Base-by-base conservation (phyloP, 495 filamentous ascomycete species). In the Xylaria cubensis region DNA sequence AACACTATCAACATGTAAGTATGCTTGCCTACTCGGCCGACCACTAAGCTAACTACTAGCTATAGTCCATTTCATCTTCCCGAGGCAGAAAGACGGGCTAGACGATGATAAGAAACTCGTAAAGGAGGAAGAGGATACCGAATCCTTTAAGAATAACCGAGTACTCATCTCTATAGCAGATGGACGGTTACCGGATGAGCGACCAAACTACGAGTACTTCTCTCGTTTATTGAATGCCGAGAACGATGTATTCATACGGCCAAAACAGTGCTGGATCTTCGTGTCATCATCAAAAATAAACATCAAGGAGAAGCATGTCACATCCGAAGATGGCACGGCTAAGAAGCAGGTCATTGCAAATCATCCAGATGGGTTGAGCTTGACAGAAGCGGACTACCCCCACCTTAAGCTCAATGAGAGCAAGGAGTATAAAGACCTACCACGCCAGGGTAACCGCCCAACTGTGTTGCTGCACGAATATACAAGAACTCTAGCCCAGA, bases 61-160 rank as follows among this genome's bases (percentile, higher is more conserved):
- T 55, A 1, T 19, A 86, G 84, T 85, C 73, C 84, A 87, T 76
- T 84, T 86, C 72, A 80, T 85, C 71, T 85, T 87, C 56, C 81
- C 82, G 34, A 76, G 76, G 62, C 77, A 81, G 70, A 78, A 67
- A 61, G 72, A 77, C 44, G 70, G 64, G 3, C 75, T 73, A 48
- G 75, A 79, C 53, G 77, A 80, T 21, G 77, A 76, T 41, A 74
- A 75, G 50, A 80, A 79, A 44, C 44, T 69, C 15, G 58, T 76
- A 19, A 78, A 79, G 36, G 82, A 84, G 32, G 80, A 81, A 29
- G 81, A 83, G 32, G 82, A 85, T 65, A 80, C 77, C 8, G 82
- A 83, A 58, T 87, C 84, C 21, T 85, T 88, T 75, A 88, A 87
- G 75, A 81, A 86, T 64, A 84, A 88, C 73, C 79, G 84, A 12